Evolutionary conservation across 1,284 basidiomycete genomes (phyloP).

Genomic region (Xerocomus amazonicus): DNA sequence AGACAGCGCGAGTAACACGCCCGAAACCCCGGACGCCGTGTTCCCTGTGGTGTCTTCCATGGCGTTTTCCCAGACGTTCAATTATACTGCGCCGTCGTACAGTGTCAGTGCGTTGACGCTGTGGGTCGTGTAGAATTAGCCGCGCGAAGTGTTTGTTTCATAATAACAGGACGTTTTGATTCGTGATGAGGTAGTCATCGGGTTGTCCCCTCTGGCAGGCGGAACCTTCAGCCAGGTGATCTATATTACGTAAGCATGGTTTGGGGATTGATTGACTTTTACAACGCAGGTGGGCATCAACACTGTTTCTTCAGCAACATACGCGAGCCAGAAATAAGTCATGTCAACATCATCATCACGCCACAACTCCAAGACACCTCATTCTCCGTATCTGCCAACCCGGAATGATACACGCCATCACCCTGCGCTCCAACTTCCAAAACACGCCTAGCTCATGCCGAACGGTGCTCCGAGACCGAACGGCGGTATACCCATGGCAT

Average conservation of each 20-base stretch:
- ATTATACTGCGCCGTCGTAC: constrained; percentile 1
- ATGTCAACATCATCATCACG: too few species aligned
- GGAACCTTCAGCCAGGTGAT: too few species aligned
- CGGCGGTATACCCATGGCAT: constrained; percentile 16
- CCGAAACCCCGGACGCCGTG: neutral
- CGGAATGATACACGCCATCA: neutral
- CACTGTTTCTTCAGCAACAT: too few species aligned
- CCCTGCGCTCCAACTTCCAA: too few species aligned
- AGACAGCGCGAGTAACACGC: neutral
- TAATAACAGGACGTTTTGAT: too few species aligned
- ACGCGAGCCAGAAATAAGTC: too few species aligned
- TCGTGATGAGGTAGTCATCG: too few species aligned
- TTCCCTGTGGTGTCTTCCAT: neutral
- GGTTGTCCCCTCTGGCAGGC: too few species aligned
- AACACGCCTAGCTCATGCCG: constrained; percentile 20
- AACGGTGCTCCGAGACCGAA: constrained; percentile 33
- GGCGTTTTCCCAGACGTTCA: constrained; percentile 1
- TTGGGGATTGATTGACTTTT: too few species aligned
- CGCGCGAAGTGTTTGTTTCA: too few species aligned
- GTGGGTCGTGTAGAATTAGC: neutral
- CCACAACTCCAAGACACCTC: neutral
- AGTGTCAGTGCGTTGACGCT: constrained; percentile 1
- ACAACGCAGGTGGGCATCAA: too few species aligned
- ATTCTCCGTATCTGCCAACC: neutral
- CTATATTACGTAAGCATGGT: too few species aligned